Conservation (phyloP, 805 yeast species). For the Cyberlindnera mrakii region DNA sequence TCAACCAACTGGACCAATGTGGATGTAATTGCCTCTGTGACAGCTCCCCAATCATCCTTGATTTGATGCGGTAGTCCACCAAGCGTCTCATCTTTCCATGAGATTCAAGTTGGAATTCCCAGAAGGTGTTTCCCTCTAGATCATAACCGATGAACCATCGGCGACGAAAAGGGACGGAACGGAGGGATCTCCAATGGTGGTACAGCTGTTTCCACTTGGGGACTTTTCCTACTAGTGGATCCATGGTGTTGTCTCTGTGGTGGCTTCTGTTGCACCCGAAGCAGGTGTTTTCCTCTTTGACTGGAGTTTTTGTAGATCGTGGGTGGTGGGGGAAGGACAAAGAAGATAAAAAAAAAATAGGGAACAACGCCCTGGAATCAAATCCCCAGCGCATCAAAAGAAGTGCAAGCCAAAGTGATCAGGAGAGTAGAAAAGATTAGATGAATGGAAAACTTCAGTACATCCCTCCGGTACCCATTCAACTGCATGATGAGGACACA, state of each 20-base stretch:
- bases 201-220: slow-evolving; percentile 44
- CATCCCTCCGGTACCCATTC: slow-evolving; percentile 37
- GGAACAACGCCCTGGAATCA: too few relatives aligned
- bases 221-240: slow-evolving; percentile 41
- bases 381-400: too few relatives aligned
- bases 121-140: slow-evolving; percentile 76
- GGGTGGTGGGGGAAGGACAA: too few relatives aligned
- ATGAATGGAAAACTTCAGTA: slow-evolving; percentile 8
- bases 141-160: slow-evolving; percentile 66
- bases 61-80: slow-evolving; percentile 46
- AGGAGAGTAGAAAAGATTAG: too few relatives aligned
- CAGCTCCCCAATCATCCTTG: slow-evolving; percentile 50
- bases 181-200: slow-evolving; percentile 53
- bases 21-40: slow-evolving; percentile 34
- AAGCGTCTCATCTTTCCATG: slow-evolving; percentile 51
- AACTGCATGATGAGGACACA: slow-evolving; percentile 24
- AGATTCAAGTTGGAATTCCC: slow-evolving; percentile 63
- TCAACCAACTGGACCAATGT: slow-evolving; percentile 80
- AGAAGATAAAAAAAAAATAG: too few relatives aligned
- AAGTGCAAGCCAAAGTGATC: too few relatives aligned
- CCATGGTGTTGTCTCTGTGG: slow-evolving; percentile 29
- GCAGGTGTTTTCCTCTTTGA: background rate
- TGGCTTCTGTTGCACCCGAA: too few relatives aligned
- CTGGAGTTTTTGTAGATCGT: background rate
- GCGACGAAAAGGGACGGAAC: slow-evolving; percentile 62